phyloP scores from a whole-genome alignment of 306 rosid genomes.

The Rosa chinensis region DNA sequence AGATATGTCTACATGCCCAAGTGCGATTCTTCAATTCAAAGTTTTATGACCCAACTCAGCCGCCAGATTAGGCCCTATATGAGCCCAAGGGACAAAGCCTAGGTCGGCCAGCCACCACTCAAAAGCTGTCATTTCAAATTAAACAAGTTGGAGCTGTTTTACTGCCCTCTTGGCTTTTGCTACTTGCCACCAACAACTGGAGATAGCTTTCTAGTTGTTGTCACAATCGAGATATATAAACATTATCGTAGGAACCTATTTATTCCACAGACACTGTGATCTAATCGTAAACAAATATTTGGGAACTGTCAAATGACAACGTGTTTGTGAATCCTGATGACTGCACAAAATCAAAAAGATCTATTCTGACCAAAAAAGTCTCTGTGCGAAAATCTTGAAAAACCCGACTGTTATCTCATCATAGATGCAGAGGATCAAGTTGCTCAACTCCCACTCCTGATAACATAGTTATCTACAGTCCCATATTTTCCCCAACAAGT shows the following conservation, averaged over 20 bases:
- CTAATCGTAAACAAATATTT: not conserved
- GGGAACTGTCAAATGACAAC: not conserved
- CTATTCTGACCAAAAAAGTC: not conserved
- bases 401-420: not conserved
- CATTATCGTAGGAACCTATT: not conserved
- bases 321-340: not conserved
- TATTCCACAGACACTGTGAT: not conserved
- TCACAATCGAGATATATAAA: not conserved
- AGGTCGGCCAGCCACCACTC: conserved; percentile 5
- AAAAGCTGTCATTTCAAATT: not conserved
- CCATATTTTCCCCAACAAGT: not conserved
- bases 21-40: not conserved
- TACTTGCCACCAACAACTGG: not conserved
- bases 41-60: not conserved
- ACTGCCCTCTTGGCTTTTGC: not conserved
- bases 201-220: not conserved
- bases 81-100: not conserved
- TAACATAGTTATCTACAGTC: not conserved
- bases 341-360: not conserved
- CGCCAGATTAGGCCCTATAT: not conserved
- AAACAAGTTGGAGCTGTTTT: not conserved
- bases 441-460: not conserved
- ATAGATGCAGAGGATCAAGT: not conserved
- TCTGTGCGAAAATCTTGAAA: not conserved
- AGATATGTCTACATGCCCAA: not conserved